phyloP scores from a whole-genome alignment of 208 protist species.

The Trypanosoma cruzi region DNA sequence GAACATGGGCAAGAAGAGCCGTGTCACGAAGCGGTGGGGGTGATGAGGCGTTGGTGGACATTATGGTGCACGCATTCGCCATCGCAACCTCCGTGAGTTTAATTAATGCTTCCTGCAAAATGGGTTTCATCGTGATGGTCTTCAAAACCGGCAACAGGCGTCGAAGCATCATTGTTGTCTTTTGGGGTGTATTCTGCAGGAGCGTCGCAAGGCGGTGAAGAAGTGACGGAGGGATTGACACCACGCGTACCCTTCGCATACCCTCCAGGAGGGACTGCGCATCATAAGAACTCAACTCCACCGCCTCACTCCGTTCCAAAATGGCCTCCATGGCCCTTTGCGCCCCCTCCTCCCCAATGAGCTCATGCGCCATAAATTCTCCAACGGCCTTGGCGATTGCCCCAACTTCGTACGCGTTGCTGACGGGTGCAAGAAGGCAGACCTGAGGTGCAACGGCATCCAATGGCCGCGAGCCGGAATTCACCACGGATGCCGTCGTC shows the following conservation, averaged over 20 bases:
- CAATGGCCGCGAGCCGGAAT: background rate
- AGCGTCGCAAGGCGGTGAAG: conserved; percentile 12
- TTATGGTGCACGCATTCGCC: conserved; percentile 14
- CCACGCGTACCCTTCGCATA: conserved; percentile 1
- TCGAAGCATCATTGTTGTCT: conserved; percentile 21
- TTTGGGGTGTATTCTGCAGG: conserved; percentile 18
- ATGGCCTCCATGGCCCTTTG: conserved; percentile 14
- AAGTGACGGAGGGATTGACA: conserved; percentile 10
- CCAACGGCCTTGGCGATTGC: conserved; percentile 33
- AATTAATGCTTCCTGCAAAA: conserved; percentile 11
- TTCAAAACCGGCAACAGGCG: conserved; percentile 25
- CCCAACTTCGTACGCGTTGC: conserved; percentile 42
- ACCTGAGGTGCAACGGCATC: conserved; percentile 24
- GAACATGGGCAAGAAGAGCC: conserved; percentile 24
- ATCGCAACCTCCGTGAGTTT: conserved; percentile 22
- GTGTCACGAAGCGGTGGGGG: conserved; percentile 13
- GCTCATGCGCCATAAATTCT: conserved; percentile 13
- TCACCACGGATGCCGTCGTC: background rate
- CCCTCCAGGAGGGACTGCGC: conserved; percentile 25
- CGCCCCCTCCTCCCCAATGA: conserved; percentile 13
- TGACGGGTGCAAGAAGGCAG: conserved; percentile 19
- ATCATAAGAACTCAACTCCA: conserved; percentile 27
- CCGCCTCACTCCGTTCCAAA: conserved; percentile 3
- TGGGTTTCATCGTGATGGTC: background rate
- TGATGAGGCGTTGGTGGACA: background rate